These are phyloP conservation scores for Cyberlindnera galapagoensis DNA, from an alignment of 805 yeast genomes.

Conservation along the genomic window DNA sequence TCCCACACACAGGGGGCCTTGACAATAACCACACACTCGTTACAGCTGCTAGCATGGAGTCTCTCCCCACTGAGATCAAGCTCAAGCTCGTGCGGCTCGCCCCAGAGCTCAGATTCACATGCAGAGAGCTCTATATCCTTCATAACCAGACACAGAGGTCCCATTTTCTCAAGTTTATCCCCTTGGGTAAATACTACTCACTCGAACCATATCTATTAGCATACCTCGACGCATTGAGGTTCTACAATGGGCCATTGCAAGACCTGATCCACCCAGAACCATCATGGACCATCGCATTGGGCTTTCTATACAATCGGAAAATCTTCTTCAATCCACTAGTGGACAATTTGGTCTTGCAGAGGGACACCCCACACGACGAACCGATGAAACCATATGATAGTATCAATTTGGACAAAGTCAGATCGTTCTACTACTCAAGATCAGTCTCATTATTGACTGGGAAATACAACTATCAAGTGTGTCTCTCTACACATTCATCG, in stretches of 20 bases:
- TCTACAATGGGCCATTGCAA: slow-evolving; percentile 34
- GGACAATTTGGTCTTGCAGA: slow-evolving; percentile 29
- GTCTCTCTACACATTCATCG: slow-evolving; percentile 3
- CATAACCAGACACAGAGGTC: slow-evolving; percentile 44
- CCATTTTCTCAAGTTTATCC: slow-evolving; percentile 25
- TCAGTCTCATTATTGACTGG: slow-evolving; percentile 13
- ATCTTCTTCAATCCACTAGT: slow-evolving; percentile 37
- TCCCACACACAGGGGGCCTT: too few relatives aligned
- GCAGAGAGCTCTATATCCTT: slow-evolving; percentile 39
- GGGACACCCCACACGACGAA: slow-evolving; percentile 1
- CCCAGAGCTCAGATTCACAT: slow-evolving; percentile 31
- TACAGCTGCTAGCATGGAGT: slow-evolving; percentile 7
- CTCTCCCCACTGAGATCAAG: slow-evolving; percentile 40
- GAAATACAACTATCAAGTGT: slow-evolving; percentile 16
- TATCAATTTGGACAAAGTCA: slow-evolving; percentile 1
- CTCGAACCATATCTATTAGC: neutral
- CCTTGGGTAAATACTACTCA: neutral
- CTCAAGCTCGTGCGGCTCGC: slow-evolving; percentile 27
- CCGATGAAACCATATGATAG: neutral
- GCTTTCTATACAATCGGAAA: slow-evolving; percentile 44
- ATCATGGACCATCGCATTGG: slow-evolving; percentile 44
- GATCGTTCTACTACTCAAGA: slow-evolving; percentile 9
- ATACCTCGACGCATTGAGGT: slow-evolving; percentile 17
- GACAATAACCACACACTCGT: too few relatives aligned
- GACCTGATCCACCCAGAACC: slow-evolving; percentile 21